Conservation (phyloP, 2,329 filamentous ascomycete species). For the Biscogniauxia sp. region DNA sequence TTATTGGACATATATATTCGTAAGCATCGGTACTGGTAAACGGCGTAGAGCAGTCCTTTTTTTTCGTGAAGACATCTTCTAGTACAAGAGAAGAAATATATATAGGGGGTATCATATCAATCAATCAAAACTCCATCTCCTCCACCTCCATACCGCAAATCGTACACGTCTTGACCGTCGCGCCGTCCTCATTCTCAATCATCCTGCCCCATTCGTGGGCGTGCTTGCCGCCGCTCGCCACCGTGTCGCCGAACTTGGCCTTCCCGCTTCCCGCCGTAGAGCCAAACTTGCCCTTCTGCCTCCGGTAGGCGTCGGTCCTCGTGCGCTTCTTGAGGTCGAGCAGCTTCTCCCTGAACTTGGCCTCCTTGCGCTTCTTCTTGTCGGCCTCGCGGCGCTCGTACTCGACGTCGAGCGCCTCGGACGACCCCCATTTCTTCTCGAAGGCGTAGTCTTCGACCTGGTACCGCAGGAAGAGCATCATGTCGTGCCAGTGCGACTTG, state of each 20-base stretch:
- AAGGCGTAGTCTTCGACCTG: conserved; percentile 96
- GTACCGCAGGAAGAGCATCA: conserved; percentile 94
- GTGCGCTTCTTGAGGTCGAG: conserved; percentile 91
- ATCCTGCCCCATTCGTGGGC: conserved; percentile 82
- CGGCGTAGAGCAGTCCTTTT: too few species aligned
- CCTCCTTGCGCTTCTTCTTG: conserved; percentile 82
- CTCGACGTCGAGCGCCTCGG: conserved; percentile 82
- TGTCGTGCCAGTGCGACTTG: conserved; percentile 95
- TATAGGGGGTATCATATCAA: neutral
- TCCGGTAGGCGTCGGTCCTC: conserved; percentile 81
- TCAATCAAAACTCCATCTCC: conserved; percentile 62
- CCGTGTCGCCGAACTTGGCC: conserved; percentile 71
- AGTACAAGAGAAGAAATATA: neutral
- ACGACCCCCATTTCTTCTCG: conserved; percentile 81
- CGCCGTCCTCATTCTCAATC: conserved; percentile 67
- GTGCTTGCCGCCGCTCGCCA: conserved; percentile 69
- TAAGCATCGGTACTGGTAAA: too few species aligned
- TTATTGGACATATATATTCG: too few species aligned
- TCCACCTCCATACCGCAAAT: conserved; percentile 78
- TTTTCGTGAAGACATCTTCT: too few species aligned
- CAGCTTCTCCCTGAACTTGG: conserved; percentile 87
- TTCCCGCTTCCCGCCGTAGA: conserved; percentile 38
- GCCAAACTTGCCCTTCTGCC: conserved; percentile 58
- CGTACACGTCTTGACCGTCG: conserved; percentile 76
- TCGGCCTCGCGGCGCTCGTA: conserved; percentile 76